Conservation (phyloP, 192 early-diverging fungal species). For the Haplosporangium gracile region DNA sequence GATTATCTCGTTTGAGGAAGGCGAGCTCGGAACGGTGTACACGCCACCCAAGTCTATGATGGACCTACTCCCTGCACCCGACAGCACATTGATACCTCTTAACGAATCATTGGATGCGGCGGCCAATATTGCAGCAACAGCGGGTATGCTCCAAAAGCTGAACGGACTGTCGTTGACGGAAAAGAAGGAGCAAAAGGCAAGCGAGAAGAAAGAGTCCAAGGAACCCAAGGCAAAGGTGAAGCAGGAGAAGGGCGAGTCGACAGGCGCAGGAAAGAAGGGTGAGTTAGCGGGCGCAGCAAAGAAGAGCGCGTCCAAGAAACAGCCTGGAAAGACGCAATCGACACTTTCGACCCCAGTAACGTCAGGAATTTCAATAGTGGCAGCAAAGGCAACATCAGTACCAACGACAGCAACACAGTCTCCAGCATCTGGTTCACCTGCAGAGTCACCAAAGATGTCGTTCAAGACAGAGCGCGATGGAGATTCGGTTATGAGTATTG, state of each 20-base stretch:
- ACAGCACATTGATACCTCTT: not conserved
- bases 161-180: slow-evolving; percentile 42
- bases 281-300: not conserved
- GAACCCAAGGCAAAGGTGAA: slow-evolving; percentile 28
- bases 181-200: slow-evolving; percentile 13
- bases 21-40: slow-evolving; percentile 70
- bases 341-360: not conserved
- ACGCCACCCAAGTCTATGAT: slow-evolving; percentile 34
- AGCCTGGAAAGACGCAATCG: not conserved
- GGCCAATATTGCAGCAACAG: slow-evolving; percentile 35
- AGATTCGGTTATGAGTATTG: slow-evolving; percentile 32
- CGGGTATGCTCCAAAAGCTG: slow-evolving; percentile 49
- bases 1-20: slow-evolving; percentile 77
- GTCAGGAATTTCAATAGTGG: not conserved
- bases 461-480: slow-evolving; percentile 48
- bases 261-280: slow-evolving; percentile 16
- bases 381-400: slow-evolving; percentile 13
- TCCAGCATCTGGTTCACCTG: not conserved
- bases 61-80: slow-evolving; percentile 12
- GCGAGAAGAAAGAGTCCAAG: slow-evolving; percentile 23
- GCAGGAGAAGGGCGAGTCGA: slow-evolving; percentile 13
- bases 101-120: slow-evolving; percentile 25
- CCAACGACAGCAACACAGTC: not conserved
- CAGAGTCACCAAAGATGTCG: slow-evolving; percentile 1
- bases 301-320: not conserved